These are phyloP conservation scores for Dillenia suffruticosa DNA, from an alignment of 164 flowering plant species.

Conservation along the genomic window DNA sequence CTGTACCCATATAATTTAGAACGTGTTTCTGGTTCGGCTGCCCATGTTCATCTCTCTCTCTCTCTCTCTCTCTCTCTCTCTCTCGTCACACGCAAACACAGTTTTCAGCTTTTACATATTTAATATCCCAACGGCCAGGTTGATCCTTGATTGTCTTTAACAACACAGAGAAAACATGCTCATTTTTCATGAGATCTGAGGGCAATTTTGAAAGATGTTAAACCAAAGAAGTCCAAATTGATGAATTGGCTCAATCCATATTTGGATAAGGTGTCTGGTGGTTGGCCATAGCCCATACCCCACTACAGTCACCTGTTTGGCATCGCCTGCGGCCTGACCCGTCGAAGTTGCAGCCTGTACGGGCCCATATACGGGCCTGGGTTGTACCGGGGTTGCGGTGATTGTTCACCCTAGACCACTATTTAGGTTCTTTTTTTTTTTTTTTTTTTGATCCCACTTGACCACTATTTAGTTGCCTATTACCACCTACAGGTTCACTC, in stretches of 20 bases:
- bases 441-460: too few species aligned
- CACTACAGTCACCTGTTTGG: slow-evolving; percentile 29
- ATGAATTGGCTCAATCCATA: slow-evolving; percentile 21
- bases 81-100: too few species aligned
- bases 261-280: slow-evolving; percentile 34
- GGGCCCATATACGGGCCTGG: slow-evolving; percentile 30
- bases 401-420: slow-evolving; percentile 13
- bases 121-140: too few species aligned
- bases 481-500: slow-evolving; percentile 12
- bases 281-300: slow-evolving; percentile 11
- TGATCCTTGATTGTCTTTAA: too few species aligned
- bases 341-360: slow-evolving; percentile 28
- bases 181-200: too few species aligned
- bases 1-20: too few species aligned
- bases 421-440: background rate
- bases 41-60: too few species aligned
- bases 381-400: slow-evolving; percentile 18
- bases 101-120: too few species aligned
- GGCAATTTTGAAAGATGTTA: too few species aligned
- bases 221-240: slow-evolving; percentile 20
- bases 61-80: too few species aligned
- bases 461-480: slow-evolving; percentile 14
- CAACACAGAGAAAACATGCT: too few species aligned
- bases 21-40: too few species aligned
- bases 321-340: slow-evolving; percentile 22